Conservation (phyloP, 495 filamentous ascomycete species). For the Penicillium taxi region DNA sequence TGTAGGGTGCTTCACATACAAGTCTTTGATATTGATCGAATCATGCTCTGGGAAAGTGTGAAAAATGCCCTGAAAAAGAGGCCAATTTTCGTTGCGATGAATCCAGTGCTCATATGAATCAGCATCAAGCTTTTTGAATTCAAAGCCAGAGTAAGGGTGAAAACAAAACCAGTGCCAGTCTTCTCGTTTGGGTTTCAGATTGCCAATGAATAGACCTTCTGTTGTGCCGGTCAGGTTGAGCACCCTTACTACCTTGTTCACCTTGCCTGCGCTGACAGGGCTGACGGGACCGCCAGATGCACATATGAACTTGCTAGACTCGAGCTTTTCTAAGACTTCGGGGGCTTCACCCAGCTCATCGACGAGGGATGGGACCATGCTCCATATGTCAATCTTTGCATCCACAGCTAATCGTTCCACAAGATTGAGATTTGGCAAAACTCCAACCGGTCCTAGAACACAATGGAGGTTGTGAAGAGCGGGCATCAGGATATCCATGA, state of each 20-base stretch:
- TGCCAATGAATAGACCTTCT: constrained; percentile 6
- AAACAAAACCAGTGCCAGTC: constrained; percentile 14
- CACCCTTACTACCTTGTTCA: constrained; percentile 4
- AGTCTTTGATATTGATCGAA: constrained; percentile 48
- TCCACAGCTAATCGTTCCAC: too few relatives aligned
- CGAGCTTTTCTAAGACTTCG: too few relatives aligned
- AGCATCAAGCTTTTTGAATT: constrained; percentile 11
- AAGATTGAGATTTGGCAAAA: too few relatives aligned
- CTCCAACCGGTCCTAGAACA: too few relatives aligned
- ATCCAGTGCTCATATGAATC: constrained; percentile 34
- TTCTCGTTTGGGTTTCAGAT: constrained; percentile 4
- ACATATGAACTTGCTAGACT: too few relatives aligned
- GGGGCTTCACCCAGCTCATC: too few relatives aligned
- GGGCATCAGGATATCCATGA: too few relatives aligned
- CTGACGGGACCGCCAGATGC: too few relatives aligned
- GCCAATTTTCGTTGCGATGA: constrained; percentile 7
- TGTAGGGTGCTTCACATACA: constrained; percentile 46
- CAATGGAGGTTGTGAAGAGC: too few relatives aligned
- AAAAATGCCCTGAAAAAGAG: constrained; percentile 18
- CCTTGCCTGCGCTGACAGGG: too few relatives aligned
- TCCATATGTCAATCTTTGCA: too few relatives aligned
- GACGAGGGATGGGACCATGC: too few relatives aligned
- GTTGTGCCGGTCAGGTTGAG: constrained; percentile 10
- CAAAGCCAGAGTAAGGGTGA: constrained; percentile 10
- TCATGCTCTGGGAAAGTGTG: constrained; percentile 26